Evolutionary conservation across 176 grass and related monocot genomes (phyloP), one percentile per base, ranked within the genome.

Genomic region (Phoenix dactylifera): DNA sequence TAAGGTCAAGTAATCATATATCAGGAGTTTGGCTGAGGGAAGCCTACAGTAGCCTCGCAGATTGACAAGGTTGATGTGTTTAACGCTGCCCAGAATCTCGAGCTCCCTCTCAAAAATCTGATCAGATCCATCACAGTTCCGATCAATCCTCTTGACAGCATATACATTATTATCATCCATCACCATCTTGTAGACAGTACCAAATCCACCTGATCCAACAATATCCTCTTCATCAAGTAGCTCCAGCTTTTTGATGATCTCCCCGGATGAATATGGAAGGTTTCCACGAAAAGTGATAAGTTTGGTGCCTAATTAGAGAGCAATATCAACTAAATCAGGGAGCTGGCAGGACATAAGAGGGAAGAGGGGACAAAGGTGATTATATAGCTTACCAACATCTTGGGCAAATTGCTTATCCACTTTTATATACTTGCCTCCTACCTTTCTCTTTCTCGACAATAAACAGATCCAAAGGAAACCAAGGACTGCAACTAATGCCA

Each of bases 51-150:
- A 98, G 9, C 93, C 93, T 80, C 87, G 77, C 52, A 98, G 57
- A 59, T 89, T 89, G 53, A 98, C 93, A 70, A 98, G 84, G 62
- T 98, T 98, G 24, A 92, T 92, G n/a, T 98, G 93, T 63, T 86
- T 88, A 26, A 92, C 92, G 62, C 93, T 98, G 2, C 93, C 93
- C 18, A 98, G 75, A 49, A 86, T 89, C 79, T 98, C 84, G 0
- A 98, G 84, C 63, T 98, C 93, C 74, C 89, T 98, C 68, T 98
- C 93, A 0, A 98, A 89, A 16, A 75, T 79, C 63, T 67, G 75
- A 54, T 86, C 84, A 0, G 74, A 76, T 2, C 70, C 69, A 24
- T 92, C 66, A 0, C 84, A 68, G 23, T 64, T 66, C 56, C 86
- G 59, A 23, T 88, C 79, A 16, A 98, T 98, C 70, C 81, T 88